Evolutionary conservation across 805 yeast genomes (phyloP).

Genomic region (Blastobotrys peoriensis): DNA sequence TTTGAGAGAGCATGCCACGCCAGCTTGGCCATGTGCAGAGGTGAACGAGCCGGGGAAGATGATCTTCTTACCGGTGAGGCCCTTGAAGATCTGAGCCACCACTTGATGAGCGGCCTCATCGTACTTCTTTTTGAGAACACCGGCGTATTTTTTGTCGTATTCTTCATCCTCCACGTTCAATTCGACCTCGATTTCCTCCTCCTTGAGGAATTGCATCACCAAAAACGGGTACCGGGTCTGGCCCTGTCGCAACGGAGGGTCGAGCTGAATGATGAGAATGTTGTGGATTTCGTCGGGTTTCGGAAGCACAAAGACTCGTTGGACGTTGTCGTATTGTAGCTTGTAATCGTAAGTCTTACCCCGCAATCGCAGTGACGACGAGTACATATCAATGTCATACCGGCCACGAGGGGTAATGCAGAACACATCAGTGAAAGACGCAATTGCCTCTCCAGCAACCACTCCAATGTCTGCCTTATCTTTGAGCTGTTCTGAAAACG

Average conservation of each 20-base stretch:
- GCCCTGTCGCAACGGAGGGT: slow-evolving; percentile 97
- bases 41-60: slow-evolving; percentile 78
- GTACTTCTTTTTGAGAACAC: slow-evolving; percentile 62
- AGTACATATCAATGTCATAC: slow-evolving; percentile 92
- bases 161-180: slow-evolving; percentile 80
- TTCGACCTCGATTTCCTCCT: slow-evolving; percentile 88
- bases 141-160: slow-evolving; percentile 67
- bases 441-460: slow-evolving; percentile 91
- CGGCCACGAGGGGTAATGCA: slow-evolving; percentile 98
- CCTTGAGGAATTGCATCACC: slow-evolving; percentile 81
- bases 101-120: slow-evolving; percentile 85
- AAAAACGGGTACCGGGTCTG: slow-evolving; percentile 93
- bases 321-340: slow-evolving; percentile 82
- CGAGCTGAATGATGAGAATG: slow-evolving; percentile 80
- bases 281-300: slow-evolving; percentile 92
- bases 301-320: slow-evolving; percentile 85
- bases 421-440: slow-evolving; percentile 82
- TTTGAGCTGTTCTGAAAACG: slow-evolving; percentile 83
- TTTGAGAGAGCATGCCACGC: slow-evolving; percentile 85
- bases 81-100: slow-evolving; percentile 80
- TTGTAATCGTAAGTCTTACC: slow-evolving; percentile 98
- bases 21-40: slow-evolving; percentile 73
- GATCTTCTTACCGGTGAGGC: slow-evolving; percentile 80
- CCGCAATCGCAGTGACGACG: slow-evolving; percentile 77
- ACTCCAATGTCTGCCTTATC: slow-evolving; percentile 93